phyloP scores from a whole-genome alignment of 176 grass and related monocot genomes.

The Neostapfia colusana region DNA sequence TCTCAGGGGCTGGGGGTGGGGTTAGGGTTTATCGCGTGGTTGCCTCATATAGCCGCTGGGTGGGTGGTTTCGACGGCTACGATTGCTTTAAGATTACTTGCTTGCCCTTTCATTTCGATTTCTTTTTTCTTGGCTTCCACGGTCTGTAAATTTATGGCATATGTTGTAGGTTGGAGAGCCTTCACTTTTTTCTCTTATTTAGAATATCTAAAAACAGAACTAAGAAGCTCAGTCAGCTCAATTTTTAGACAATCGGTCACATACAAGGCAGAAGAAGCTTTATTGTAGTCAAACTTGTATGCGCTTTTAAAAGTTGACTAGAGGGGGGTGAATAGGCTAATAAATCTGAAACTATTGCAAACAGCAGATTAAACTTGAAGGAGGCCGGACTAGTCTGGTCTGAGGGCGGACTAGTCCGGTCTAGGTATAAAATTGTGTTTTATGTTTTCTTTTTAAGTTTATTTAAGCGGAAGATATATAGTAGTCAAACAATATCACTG shows the following conservation, averaged over 20 bases:
- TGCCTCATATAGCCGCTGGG: conserved; percentile 33
- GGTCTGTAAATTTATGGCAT: background rate
- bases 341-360: no score
- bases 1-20: conserved; percentile 6
- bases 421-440: no score
- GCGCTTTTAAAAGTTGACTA: no score
- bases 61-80: conserved; percentile 35
- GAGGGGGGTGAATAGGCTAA: no score
- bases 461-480: no score
- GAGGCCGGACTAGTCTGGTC: no score
- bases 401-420: no score
- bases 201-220: background rate
- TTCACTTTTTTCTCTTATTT: background rate
- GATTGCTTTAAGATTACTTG: conserved; percentile 36
- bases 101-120: background rate
- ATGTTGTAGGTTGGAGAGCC: no score
- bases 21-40: conserved; percentile 40
- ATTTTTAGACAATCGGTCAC: background rate
- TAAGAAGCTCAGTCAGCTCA: no score
- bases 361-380: no score
- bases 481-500: no score
- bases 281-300: conserved; percentile 53
- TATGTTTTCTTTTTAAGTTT: no score
- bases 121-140: background rate
- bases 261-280: conserved; percentile 41